Base-by-base conservation (phyloP, 2,329 filamentous ascomycete genomes). In the Sordariomycetes sp. region DNA sequence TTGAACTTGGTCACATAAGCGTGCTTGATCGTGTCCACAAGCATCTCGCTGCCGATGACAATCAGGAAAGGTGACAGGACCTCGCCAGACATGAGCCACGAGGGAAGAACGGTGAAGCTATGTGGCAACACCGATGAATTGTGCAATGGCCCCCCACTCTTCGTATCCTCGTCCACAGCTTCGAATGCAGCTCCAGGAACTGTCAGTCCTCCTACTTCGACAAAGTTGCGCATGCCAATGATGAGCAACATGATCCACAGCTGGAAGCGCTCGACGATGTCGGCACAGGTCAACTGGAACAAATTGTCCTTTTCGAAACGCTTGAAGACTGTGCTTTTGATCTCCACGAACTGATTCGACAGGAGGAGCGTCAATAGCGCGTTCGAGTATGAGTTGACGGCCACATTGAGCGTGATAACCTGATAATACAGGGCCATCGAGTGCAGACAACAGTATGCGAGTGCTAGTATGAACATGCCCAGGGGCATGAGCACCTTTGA, bases 1-100 rank as follows among this genome's bases (percentile, higher is more conserved):
- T 98, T 98, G 65, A 98, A 98, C 54, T 98, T 98, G 53, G 81
- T 88, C 54, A 98, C 93, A 54, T 96, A 98, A 16, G 86, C 86
- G 53, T 98, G 93, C 57, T 98, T 98, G 55, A 95, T 75, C 75
- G 85, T 88, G 58, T 98, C 92, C 3, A 98, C 92, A 8, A 94
- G 63, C 80, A 95, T 95, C 60, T 98, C 92, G 42, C 87, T 94
- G 2, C 88, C 90, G 6, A 98, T 74, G 1, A 98, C 93, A 7
- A 98, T 79, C 10, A 98, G 63, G 46, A 98, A 98, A 0, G 92
- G 93, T 0, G 86, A 88, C 4, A 98, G 65, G 0, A 98, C 83
- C 53, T 95, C 88, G 8, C 85, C 86, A 0, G 82, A 83, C 49
- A 67, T 64, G 28, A 78, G 49, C 80, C 83, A 90, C 6, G 75